Conservation (phyloP, 495 filamentous ascomycete genomes). For the Penicillium atrosanguineum region DNA sequence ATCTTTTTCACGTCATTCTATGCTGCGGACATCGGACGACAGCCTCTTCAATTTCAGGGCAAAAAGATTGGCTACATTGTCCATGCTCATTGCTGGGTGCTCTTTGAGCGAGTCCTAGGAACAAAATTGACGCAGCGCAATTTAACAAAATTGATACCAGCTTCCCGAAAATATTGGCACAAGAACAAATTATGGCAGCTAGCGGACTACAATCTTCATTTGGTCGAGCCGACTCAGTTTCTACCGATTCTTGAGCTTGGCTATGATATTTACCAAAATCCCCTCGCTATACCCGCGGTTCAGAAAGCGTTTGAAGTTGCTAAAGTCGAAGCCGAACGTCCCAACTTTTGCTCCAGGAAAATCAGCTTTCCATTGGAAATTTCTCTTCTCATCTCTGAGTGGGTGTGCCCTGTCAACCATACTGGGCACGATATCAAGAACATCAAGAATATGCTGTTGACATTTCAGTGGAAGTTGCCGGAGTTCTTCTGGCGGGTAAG, state of each 20-base stretch:
- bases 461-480: constrained; percentile 8
- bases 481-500: constrained; percentile 8
- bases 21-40: neutral
- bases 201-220: neutral
- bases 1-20: neutral
- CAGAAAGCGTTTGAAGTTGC: constrained; percentile 3
- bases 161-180: constrained; percentile 5
- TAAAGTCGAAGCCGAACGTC: neutral
- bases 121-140: neutral
- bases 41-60: neutral
- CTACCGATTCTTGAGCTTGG: neutral
- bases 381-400: constrained; percentile 6
- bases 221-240: neutral
- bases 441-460: constrained; percentile 10
- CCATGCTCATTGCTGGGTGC: constrained; percentile 2
- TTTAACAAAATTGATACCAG: constrained; percentile 1
- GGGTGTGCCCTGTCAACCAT: constrained; percentile 4
- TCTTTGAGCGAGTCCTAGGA: neutral
- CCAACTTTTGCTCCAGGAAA: neutral
- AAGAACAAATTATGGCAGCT: neutral
- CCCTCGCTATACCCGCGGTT: constrained; percentile 5
- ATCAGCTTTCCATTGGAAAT: constrained; percentile 5
- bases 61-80: neutral
- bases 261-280: constrained; percentile 8
- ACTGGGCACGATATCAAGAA: neutral